Percentiles rank a stretch among this genome's conserved stretches.
phyloP scores from a whole-genome alignment of 1,284 basidiomycete genomes.

The Naganishia sp. region DNA sequence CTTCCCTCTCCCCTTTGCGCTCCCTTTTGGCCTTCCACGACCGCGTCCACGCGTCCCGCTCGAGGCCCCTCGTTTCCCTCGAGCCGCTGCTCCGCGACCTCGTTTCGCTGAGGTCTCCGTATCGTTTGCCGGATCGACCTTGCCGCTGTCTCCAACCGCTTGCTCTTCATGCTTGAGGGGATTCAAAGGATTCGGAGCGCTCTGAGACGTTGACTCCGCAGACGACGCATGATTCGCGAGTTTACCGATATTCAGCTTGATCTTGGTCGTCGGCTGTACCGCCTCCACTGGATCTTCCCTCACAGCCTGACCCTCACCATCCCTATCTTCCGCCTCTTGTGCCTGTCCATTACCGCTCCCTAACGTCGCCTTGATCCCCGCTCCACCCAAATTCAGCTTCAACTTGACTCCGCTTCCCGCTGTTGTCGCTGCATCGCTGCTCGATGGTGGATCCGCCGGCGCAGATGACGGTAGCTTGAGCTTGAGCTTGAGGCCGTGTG shows the following conservation, averaged over 20 bases:
- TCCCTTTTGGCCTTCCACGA: not conserved
- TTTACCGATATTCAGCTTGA: constrained; percentile 31
- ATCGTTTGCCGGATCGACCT: not conserved
- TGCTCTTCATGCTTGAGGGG: no score
- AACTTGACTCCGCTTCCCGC: constrained; percentile 19
- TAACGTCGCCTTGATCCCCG: not conserved
- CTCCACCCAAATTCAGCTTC: constrained; percentile 4
- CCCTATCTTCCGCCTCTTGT: not conserved
- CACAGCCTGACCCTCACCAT: no score
- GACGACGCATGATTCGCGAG: not conserved
- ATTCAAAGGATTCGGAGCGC: not conserved
- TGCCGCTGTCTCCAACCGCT: not conserved
- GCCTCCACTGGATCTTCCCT: not conserved
- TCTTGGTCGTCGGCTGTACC: constrained; percentile 11
- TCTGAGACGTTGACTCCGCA: not conserved
- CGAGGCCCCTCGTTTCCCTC: constrained; percentile 12
- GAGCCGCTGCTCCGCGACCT: not conserved
- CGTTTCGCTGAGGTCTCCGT: constrained; percentile 4
- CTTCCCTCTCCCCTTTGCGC: not conserved
- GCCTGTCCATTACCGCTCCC: not conserved
- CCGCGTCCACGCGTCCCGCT: not conserved
- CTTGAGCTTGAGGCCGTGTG: constrained; percentile 30
- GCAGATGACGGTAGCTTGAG: constrained; percentile 20
- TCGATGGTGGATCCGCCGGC: not conserved
- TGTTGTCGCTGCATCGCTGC: not conserved